Conservation (phyloP, 2,329 filamentous ascomycete species). For the Sclerotinia sclerotiorum region DNA sequence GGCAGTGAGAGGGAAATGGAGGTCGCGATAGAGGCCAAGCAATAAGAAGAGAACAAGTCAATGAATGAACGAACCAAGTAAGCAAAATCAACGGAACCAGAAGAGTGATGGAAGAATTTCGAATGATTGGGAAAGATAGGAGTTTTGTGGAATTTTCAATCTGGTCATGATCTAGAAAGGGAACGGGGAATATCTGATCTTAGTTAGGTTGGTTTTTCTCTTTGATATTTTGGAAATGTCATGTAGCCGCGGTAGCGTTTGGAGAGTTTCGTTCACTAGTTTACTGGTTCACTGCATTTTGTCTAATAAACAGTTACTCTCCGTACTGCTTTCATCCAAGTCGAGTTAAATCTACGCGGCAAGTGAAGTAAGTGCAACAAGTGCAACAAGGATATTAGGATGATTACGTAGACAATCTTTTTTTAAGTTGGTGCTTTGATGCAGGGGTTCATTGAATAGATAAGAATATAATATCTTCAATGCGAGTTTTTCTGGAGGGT, state of each 20-base stretch:
- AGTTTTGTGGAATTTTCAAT: conserved; percentile 5
- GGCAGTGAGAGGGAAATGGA: not conserved
- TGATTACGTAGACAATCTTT: conserved; percentile 8
- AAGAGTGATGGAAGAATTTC: not conserved
- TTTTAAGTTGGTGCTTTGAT: not conserved
- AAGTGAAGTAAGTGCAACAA: conserved; percentile 3
- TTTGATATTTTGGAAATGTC: not conserved
- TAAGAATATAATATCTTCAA: not conserved
- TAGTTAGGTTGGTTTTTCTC: not conserved
- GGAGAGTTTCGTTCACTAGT: too few species aligned
- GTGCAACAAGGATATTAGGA: not conserved
- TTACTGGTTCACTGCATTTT: not conserved
- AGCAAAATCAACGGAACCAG: not conserved
- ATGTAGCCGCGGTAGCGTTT: not conserved
- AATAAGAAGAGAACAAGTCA: not conserved
- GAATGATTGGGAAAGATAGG: conserved; percentile 1
- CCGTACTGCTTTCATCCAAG: not conserved
- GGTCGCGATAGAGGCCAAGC: not conserved
- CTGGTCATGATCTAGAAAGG: conserved; percentile 2
- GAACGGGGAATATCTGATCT: conserved; percentile 5
- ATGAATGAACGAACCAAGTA: not conserved
- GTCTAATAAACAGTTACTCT: not conserved
- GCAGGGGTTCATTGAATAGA: not conserved
- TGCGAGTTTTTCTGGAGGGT: not conserved
- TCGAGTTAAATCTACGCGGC: not conserved